A percentile compares a stretch with the other conserved stretches of the same genome.
Evolutionary conservation across 768 basidiomycete genomes (phyloP).

Genomic region (Phlebiopsis gigantea): DNA sequence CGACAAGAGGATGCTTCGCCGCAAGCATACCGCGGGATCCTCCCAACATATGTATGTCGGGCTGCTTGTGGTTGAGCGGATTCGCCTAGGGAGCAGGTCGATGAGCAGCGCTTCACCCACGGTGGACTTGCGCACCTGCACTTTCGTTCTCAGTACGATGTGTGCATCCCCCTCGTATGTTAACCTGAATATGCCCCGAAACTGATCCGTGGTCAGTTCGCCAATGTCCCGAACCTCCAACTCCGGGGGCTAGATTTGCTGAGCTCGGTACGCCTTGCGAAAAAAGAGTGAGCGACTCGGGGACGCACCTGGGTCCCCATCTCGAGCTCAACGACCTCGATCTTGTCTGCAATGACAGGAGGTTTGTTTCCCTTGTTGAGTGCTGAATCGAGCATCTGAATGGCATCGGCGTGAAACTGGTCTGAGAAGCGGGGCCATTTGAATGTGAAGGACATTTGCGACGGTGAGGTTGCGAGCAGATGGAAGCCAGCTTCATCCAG

Average conservation of each 20-base stretch:
- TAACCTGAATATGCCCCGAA: slow-evolving; percentile 93
- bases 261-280: neutral
- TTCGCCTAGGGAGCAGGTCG: slow-evolving; percentile 60
- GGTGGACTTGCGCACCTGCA: slow-evolving; percentile 56
- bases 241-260: slow-evolving; percentile 73
- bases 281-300: neutral
- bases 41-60: slow-evolving; percentile 82
- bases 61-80: slow-evolving; percentile 88
- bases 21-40: slow-evolving; percentile 86
- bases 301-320: slow-evolving; percentile 89
- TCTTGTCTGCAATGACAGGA: slow-evolving; percentile 93
- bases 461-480: slow-evolving; percentile 4
- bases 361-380: slow-evolving; percentile 98
- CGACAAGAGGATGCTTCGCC: slow-evolving; percentile 91
- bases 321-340: slow-evolving; percentile 97
- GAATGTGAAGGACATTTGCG: slow-evolving; percentile 80
- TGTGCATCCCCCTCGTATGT: slow-evolving; percentile 94
- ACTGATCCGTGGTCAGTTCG: slow-evolving; percentile 91
- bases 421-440: slow-evolving; percentile 97
- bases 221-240: slow-evolving; percentile 97
- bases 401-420: slow-evolving; percentile 94
- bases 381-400: slow-evolving; percentile 93
- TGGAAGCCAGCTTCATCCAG: slow-evolving; percentile 7
- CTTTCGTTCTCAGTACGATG: slow-evolving; percentile 81
- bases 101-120: neutral